Evolutionary conservation across 345 rosid genomes (phyloP), one percentile per base, ranked within the genome.

Genomic region (Iberis pinnata): DNA sequence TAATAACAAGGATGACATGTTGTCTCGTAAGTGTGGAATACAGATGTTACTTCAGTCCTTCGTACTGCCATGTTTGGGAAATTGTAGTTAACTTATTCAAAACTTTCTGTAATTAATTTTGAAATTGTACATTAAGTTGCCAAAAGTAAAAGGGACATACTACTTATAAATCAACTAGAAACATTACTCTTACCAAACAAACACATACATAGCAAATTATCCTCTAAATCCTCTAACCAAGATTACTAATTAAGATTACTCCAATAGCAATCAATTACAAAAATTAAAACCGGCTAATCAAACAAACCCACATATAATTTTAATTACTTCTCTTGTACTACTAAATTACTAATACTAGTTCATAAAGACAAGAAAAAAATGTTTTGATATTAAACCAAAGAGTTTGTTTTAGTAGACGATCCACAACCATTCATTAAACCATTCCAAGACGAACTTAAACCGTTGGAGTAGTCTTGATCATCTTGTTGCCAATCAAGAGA

Each of bases 401-500:
- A 54, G 72, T 68, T 68, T 47, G 62, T 42, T 54, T 68, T 60
- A 33, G 62, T 48, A 33, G 67, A 60, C 6, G 67, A 54, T 33
- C 67, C 67, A 68, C 61, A 60, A 3, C 72, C 58, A 61, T 55
- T 61, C 57, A 55, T 68, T 47, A 68, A 54, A 49, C 67, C 53
- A 41, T 55, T 68, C 72, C 72, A 68, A 33, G 72, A 20, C 18
- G 72, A 60, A 47, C 67, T 58, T 54, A 68, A 43, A 32, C 72
- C 67, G 27, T 42, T 68, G 4, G 87, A 64, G 64, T 80, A 76
- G 29, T 78, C 74, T 56, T 83, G 90, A 56, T 77, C n/a, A n/a
- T n/a, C 82, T 61, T 86, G 95, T 56, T 83, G 92, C 95, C 95
- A 86, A 29, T 86, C 88, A 24, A 86, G 85, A 20, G 95, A 80